phyloP scores from a whole-genome alignment of 805 yeast genomes.

The Jamesozyma jinghongensis region DNA sequence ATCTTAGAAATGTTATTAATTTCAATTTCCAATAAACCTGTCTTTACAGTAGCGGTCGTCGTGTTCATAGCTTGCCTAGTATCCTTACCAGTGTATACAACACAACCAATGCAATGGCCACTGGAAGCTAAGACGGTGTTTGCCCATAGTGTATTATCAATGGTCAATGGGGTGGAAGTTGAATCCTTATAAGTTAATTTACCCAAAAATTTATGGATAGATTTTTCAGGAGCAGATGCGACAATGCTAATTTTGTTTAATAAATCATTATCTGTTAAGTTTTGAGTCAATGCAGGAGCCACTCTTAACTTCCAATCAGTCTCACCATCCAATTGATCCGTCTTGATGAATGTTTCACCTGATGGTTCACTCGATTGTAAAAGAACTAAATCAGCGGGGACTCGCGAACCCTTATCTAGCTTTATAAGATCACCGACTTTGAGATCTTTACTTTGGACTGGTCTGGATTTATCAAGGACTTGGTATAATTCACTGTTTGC shows the following conservation, averaged over 20 bases:
- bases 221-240: conserved; percentile 75
- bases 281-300: conserved; percentile 68
- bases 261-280: conserved; percentile 41
- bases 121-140: conserved; percentile 87
- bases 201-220: conserved; percentile 77
- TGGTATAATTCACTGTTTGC: conserved; percentile 79
- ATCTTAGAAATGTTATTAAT: conserved; percentile 83
- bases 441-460: conserved; percentile 50
- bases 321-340: conserved; percentile 98
- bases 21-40: conserved; percentile 83
- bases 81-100: conserved; percentile 83
- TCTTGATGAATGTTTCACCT: conserved; percentile 89
- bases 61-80: conserved; percentile 96
- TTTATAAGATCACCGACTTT: conserved; percentile 80
- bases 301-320: conserved; percentile 96
- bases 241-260: conserved; percentile 44
- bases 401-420: conserved; percentile 69
- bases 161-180: conserved; percentile 51
- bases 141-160: conserved; percentile 97
- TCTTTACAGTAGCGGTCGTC: conserved; percentile 74
- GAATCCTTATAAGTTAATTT: conserved; percentile 52
- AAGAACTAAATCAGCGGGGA: conserved; percentile 89
- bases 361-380: conserved; percentile 70
- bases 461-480: conserved; percentile 42
- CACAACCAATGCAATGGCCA: conserved; percentile 81